These are phyloP conservation scores for Pigoraptor vietnamica DNA, from an alignment of 78 protist species.

Conservation along the genomic window DNA sequence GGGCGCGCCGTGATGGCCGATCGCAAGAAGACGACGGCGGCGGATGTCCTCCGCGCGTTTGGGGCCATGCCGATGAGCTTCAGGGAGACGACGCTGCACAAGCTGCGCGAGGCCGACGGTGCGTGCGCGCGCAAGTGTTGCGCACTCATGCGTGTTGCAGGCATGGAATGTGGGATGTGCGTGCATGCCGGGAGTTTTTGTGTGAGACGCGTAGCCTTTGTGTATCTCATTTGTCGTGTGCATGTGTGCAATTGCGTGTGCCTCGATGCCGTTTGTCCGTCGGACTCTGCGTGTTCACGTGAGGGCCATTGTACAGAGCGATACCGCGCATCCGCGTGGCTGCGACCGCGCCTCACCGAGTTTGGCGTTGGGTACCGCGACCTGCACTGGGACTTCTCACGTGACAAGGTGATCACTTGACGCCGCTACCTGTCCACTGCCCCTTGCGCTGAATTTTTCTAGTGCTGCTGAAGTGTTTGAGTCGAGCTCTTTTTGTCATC, in stretches of 20 bases:
- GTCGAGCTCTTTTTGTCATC: no score
- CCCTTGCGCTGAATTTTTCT: no score
- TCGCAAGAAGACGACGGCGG: background rate
- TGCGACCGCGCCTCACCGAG: background rate
- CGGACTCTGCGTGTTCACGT: background rate
- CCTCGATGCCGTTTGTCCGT: background rate
- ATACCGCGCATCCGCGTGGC: background rate
- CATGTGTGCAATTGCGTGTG: background rate
- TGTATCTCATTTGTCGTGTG: background rate
- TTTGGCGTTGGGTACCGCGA: background rate
- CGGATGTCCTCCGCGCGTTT: background rate
- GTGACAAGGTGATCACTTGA: background rate
- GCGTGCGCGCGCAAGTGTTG: background rate
- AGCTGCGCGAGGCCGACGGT: background rate
- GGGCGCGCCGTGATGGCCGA: background rate
- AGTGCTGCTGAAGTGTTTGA: no score
- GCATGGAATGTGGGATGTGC: no score
- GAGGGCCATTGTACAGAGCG: background rate
- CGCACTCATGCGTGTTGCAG: no score
- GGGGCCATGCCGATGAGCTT: background rate
- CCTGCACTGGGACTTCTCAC: background rate
- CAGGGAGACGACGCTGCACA: background rate
- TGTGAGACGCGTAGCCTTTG: no score
- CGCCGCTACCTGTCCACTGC: no score
- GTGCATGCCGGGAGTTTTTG: no score